A percentile compares a stretch with the other conserved stretches of the same genome.
phyloP scores from a whole-genome alignment of 2,329 filamentous ascomycete genomes.

The Periconia sp. region DNA sequence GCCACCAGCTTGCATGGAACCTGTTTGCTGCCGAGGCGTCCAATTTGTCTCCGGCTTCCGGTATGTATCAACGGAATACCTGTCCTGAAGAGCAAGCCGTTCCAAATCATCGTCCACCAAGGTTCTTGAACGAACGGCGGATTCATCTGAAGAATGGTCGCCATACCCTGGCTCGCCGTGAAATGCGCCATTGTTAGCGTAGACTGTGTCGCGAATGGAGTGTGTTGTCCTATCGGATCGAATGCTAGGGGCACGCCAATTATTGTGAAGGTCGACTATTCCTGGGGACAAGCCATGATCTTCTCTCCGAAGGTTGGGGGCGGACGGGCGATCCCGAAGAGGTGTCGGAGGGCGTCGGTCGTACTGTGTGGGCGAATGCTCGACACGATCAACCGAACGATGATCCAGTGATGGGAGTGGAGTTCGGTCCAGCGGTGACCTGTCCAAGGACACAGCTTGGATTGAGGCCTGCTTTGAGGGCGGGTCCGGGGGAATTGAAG shows the following conservation, averaged over 20 bases:
- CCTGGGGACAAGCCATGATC: slow-evolving; percentile 18
- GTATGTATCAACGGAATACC: slow-evolving; percentile 19
- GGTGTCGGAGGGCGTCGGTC: slow-evolving; percentile 8
- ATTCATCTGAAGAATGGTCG: slow-evolving; percentile 27
- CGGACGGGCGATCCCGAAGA: slow-evolving; percentile 19
- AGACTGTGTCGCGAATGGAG: slow-evolving; percentile 35
- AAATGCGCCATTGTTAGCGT: slow-evolving; percentile 24
- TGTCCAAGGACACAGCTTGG: not conserved
- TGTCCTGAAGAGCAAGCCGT: slow-evolving; percentile 27
- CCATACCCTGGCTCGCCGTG: slow-evolving; percentile 31
- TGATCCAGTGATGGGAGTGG: too few species aligned
- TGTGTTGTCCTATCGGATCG: slow-evolving; percentile 25
- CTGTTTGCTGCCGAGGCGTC: slow-evolving; percentile 26
- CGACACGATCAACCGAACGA: too few species aligned
- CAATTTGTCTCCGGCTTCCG: slow-evolving; percentile 17
- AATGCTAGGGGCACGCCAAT: slow-evolving; percentile 35
- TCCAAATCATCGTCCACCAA: slow-evolving; percentile 32
- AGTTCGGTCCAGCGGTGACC: not conserved
- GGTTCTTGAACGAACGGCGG: slow-evolving; percentile 7
- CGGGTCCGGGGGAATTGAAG: slow-evolving; percentile 37
- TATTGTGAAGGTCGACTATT: slow-evolving; percentile 31
- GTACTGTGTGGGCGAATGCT: not conserved
- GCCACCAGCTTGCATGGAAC: slow-evolving; percentile 38
- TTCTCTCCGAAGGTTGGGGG: slow-evolving; percentile 14
- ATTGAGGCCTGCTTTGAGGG: slow-evolving; percentile 23